Base-by-base conservation (phyloP, 2,329 filamentous ascomycete species). In the Samsoniella hepiali region DNA sequence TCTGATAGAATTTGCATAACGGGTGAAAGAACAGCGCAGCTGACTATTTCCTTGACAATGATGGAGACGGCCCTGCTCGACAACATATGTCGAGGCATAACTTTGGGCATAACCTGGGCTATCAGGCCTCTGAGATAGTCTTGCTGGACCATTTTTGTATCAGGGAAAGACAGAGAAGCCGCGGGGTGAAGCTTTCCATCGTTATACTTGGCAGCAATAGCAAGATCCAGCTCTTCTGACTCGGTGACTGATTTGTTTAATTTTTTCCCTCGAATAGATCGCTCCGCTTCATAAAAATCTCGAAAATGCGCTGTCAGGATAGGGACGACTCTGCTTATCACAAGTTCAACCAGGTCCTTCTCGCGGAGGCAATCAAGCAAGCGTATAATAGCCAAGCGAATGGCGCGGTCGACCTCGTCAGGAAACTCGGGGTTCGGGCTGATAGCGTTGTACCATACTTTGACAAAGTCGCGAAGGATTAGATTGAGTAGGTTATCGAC, bases 201-300 rank as follows among this genome's bases (percentile, higher is more conserved):
- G 62, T 85, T 89, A 76, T 95, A 99, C 76, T 96, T 97, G 47
- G 86, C 89, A n/a, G 95, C 95, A 75, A 99, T 96, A 1, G 95
- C 95, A 68, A 96, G 81, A 75, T 98, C 93, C 70, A 99, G 81
- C 81, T 99, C 95, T 72, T 97, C 94, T 1, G 93, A 96, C 77
- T 99, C 95, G 3, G 96, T 98, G 62, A 99, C 88, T 67, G 89
- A 93, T 59, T 91, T 87, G 69, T 93, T 95, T 63, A 98, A 80
- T 75, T 96, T 91, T 73, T 88, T 90, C 13, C 96, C 96, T 61
- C 94, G 86, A 11, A 99, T 91, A 9, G 87, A 84, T 63, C 90
- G 86, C 78, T 99, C 95, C 0, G 95, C 95, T 67, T 95, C 88
- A 74, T 93, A 91, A 69, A 97, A 97, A 68, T 97, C 91, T 68